Evolutionary conservation across 192 early-diverging fungal species (phyloP), one percentile per base, ranked within the genome.

Genomic region (Backusella circina): DNA sequence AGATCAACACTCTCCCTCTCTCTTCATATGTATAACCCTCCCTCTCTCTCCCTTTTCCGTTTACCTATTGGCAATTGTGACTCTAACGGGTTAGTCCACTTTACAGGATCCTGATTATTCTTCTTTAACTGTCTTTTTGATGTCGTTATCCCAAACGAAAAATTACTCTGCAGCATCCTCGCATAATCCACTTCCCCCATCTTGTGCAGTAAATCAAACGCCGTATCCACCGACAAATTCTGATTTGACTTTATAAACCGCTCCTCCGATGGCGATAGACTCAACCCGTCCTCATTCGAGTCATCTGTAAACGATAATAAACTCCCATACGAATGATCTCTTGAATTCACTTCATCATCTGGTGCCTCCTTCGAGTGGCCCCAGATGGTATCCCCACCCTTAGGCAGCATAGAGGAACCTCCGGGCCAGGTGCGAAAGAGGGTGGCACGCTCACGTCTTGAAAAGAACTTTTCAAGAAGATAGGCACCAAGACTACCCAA

Each of bases 351-450:
- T 16, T 83, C 79, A 75, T 96, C 93, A 74, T 96, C 95, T 9
- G 96, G 95, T 1, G 96, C 92, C 23, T 82, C 68, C 0, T 71
- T 70, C 5, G 75, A 37, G 30, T 85, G 84, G 12, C 96, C 95
- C 95, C 95, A 98, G 31, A 97, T 76, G 6, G 80, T 80, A 28
- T 92, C 82, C 37, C 95, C 95, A 54, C 96, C 96, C 76, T 95
- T 94, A 69, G 93, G 95, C 21, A 96, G 82, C 86, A 98, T 85
- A 13, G 91, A 89, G 1, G 86, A 83, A 26, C 92, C 80, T 16
- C 94, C 94, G 21, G 88, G 91, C 94, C 94, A 97, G 30, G 89
- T 91, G 12, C 94, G 91, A 77, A 95, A 93, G 1, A 98, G 79
- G 16, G 86, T 84, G 1, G 91, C 89, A 5, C 93, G 83, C 74